These are phyloP conservation scores for Cenchrus americanus DNA, from an alignment of 176 grass and related monocot genomes.

Conservation along the genomic window DNA sequence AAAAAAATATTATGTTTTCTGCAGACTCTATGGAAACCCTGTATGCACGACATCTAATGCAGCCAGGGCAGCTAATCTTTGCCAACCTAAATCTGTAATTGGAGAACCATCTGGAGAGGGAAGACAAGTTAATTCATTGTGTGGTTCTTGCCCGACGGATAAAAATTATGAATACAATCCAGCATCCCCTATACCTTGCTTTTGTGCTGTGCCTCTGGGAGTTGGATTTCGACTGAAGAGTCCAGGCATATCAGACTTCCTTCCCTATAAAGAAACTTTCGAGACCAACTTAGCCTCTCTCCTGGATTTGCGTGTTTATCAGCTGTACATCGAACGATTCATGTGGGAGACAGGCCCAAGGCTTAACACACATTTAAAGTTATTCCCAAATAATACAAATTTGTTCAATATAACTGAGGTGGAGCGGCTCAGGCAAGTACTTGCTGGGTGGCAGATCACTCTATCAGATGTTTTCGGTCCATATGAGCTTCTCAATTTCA, in stretches of 20 bases:
- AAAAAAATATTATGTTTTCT: conserved; percentile 38
- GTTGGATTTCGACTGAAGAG: conserved; percentile 89
- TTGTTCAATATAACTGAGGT: conserved; percentile 73
- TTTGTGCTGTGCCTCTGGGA: conserved; percentile 69
- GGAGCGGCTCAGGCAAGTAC: conserved; percentile 41
- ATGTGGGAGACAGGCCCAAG: conserved; percentile 76
- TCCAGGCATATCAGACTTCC: conserved; percentile 83
- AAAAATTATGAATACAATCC: conserved; percentile 74
- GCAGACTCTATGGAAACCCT: conserved; percentile 81
- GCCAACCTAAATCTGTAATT: conserved; percentile 40
- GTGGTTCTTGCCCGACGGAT: conserved; percentile 50
- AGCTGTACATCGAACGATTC: conserved; percentile 69
- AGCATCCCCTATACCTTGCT: conserved; percentile 61
- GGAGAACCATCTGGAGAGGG: conserved; percentile 40
- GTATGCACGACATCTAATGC: conserved; percentile 61
- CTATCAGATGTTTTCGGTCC: conserved; percentile 81
- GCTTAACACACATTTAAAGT: conserved; percentile 80
- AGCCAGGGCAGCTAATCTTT: conserved; percentile 51
- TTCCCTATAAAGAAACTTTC: conserved; percentile 65
- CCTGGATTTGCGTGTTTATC: conserved; percentile 55
- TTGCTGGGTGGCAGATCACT: conserved; percentile 85
- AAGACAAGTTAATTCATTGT: conserved; percentile 36
- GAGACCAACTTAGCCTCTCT: conserved; percentile 51
- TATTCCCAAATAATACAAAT: conserved; percentile 68
- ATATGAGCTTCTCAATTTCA: conserved; percentile 94